These are phyloP conservation scores for Wickerhamiella azymoides DNA, from an alignment of 805 yeast genomes.

Conservation along the genomic window DNA sequence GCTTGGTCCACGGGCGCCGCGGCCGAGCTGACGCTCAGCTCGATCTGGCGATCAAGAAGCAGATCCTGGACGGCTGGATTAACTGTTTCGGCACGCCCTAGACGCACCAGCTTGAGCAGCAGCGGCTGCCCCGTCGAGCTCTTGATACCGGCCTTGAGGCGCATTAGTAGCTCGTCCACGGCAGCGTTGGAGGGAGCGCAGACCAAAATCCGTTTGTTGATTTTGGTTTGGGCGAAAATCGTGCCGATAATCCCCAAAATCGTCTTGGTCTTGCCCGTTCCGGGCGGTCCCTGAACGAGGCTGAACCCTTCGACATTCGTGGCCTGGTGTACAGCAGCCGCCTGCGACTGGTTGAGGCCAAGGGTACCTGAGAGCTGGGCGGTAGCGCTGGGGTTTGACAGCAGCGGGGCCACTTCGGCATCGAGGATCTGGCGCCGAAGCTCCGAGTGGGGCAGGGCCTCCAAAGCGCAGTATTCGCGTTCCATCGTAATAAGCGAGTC, in stretches of 20 bases:
- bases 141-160: conserved; percentile 61
- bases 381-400: conserved; percentile 26
- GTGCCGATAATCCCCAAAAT: conserved; percentile 84
- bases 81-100: conserved; percentile 83
- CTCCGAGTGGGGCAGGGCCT: conserved; percentile 73
- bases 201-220: conserved; percentile 47
- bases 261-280: conserved; percentile 97
- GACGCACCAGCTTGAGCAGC: conserved; percentile 60
- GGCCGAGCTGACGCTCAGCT: conserved; percentile 20
- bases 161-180: conserved; percentile 81
- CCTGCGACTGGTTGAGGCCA: conserved; percentile 77
- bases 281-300: conserved; percentile 94
- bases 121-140: conserved; percentile 30
- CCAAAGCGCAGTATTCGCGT: conserved; percentile 76
- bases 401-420: conserved; percentile 43
- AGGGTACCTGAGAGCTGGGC: conserved; percentile 34
- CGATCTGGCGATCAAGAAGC: conserved; percentile 78
- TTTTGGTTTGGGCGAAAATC: conserved; percentile 27
- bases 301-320: conserved; percentile 61
- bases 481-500: conserved; percentile 86
- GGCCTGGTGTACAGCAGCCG: conserved; percentile 70
- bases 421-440: conserved; percentile 48
- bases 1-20: conserved; percentile 21
- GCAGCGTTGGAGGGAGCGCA: conserved; percentile 99
- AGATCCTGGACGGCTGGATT: conserved; percentile 68